Evolutionary conservation across 177 flowering plant species (phyloP), one percentile per base, ranked within the genome.

Genomic region (Viscum album): DNA sequence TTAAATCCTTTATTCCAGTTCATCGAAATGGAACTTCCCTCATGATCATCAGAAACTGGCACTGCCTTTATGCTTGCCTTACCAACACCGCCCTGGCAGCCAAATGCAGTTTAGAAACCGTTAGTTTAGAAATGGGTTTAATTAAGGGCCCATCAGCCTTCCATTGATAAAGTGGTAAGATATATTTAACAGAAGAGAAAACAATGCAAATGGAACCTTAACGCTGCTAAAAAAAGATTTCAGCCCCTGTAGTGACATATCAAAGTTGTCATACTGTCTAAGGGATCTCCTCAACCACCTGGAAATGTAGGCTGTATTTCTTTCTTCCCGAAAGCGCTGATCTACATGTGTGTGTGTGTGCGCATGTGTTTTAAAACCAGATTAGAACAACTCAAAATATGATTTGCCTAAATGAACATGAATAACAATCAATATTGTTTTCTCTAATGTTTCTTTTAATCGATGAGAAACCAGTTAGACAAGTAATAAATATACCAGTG

Each of bases 261-360:
- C 87, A 74, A 88, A 88, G 79, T 68, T 81, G 66, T 82, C 84
- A 73, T 83, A 83, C 67, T 81, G 84, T 77, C 79, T 85, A 60
- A 95, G 80, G 56, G 93, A 86, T 66, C 82, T 88, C 82, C 89
- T 85, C 31, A 95, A 79, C 99, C 99, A 95, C 81, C 92, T 95
- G 66, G 99, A 95, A 75, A 95, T 77, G 73, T 82, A 79, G n/a
- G 82, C 77, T 35, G 75, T 74, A 75, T 92, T 92, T 64, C 89
- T 81, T 72, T 85, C 94, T 74, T 85, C 86, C 50, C 66, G 82
- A 75, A 75, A 90, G 24, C 99, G 94, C 75, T 87, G 94, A 84
- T 95, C 97, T 92, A 87, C 74, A 77, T 75, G 75, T 65, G 73
- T n/a, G n/a, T n/a, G n/a, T n/a, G n/a, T n/a, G n/a, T n/a, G n/a